Evolutionary conservation across 2,329 filamentous ascomycete species (phyloP), one percentile per base, ranked within the genome.

Genomic region (Sporothrix euskadiensis): DNA sequence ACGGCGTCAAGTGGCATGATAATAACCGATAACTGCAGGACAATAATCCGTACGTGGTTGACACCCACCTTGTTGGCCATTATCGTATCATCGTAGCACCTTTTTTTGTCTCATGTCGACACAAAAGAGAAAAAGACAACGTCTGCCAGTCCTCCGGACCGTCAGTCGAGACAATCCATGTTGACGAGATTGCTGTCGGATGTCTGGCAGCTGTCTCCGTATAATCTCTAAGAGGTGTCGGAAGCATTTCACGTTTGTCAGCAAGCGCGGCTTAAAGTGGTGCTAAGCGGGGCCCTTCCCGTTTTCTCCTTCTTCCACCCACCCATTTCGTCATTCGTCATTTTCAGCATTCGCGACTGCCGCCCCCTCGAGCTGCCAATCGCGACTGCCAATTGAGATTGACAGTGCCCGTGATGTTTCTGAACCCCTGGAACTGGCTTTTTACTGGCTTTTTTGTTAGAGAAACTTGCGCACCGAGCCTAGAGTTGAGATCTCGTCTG

Each of bases 381-480:
- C 16, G 54, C 26, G 26, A 47, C 44, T 47, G 44, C 44, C 44
- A 47, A 16, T 47, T 47, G 44, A 14, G 44, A 19, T 16, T 47
- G 44, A 47, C 44, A 32, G 7, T 57, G 54, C 56, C 56, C n/a
- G n/a, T n/a, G n/a, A n/a, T n/a, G n/a, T n/a, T n/a, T n/a, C 56
- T 59, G 56, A 32, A 19, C 14, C 56, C 56, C 56, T 59, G 56
- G 26, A 19, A 47, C 14, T 35, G 26, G 35, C 7, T 35, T 35
- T 16, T 47, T 47, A 14, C 10, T 10, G n/a, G n/a, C n/a, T n/a
- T n/a, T n/a, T n/a, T n/a, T n/a, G n/a, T n/a, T n/a, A n/a, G n/a
- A n/a, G n/a, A n/a, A 9, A 44, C 44, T 47, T 47, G 44, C 59
- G 59, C 59, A 26, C 59, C 59, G 59, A 63, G 59, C 59, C 59